phyloP scores from a whole-genome alignment of 2,329 filamentous ascomycete species.

The Macrophomina phaseolina region DNA sequence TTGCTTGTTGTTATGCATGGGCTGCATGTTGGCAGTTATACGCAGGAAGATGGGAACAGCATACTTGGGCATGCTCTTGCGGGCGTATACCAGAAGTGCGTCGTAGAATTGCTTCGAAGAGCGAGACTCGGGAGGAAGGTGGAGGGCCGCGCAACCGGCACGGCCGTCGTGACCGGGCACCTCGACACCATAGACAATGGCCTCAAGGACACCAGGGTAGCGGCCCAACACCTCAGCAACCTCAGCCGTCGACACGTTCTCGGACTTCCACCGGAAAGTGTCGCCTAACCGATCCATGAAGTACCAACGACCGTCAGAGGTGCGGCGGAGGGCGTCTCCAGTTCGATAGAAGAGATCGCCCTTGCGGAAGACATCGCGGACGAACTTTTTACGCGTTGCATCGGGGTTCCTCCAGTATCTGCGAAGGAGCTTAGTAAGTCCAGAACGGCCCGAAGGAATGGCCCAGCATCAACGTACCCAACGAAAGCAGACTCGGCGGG shows the following conservation, averaged over 20 bases:
- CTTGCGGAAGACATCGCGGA: constrained; percentile 53
- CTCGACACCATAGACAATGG: constrained; percentile 57
- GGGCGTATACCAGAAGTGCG: constrained; percentile 49
- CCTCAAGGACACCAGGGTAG: constrained; percentile 52
- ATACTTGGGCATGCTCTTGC: constrained; percentile 69
- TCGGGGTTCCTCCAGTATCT: constrained; percentile 74
- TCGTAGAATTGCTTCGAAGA: background rate
- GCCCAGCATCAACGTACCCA: background rate
- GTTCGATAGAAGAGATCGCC: constrained; percentile 57
- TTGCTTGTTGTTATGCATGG: constrained; percentile 81
- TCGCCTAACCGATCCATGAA: constrained; percentile 57
- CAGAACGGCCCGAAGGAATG: constrained; percentile 68
- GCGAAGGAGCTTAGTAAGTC: constrained; percentile 67
- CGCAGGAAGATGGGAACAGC: constrained; percentile 77
- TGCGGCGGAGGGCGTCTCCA: constrained; percentile 55
- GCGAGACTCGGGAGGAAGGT: background rate
- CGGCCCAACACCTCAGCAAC: constrained; percentile 54
- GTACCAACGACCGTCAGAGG: constrained; percentile 54
- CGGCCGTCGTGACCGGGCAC: constrained; percentile 61
- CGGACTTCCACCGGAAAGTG: constrained; percentile 57
- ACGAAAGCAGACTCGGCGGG: constrained; percentile 55
- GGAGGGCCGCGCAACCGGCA: constrained; percentile 57
- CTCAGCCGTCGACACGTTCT: constrained; percentile 57
- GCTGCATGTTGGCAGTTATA: constrained; percentile 62
- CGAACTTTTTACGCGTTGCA: constrained; percentile 65